phyloP scores from a whole-genome alignment of 768 basidiomycete genomes.

The Podaxis carcinomalis region DNA sequence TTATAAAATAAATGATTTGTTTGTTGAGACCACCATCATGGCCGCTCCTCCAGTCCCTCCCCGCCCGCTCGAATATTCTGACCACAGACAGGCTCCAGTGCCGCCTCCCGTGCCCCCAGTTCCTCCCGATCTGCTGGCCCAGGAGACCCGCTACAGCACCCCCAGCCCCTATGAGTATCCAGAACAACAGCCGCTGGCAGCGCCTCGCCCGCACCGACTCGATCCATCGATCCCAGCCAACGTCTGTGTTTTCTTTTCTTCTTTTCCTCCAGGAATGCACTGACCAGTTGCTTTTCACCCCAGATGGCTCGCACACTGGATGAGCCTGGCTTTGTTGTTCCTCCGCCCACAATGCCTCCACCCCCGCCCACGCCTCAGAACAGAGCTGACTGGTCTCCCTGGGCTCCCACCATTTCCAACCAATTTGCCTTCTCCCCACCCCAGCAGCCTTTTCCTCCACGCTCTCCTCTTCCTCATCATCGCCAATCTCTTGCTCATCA shows the following conservation, averaged over 20 bases:
- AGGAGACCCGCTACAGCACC: slow-evolving; percentile 21
- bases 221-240: slow-evolving; percentile 60
- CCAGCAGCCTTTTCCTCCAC: slow-evolving; percentile 11
- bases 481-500: slow-evolving; percentile 21
- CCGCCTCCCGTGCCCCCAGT: slow-evolving; percentile 50
- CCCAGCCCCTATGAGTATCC: slow-evolving; percentile 25
- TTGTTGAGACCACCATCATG: background rate
- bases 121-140: slow-evolving; percentile 32
- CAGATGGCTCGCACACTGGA: slow-evolving; percentile 67
- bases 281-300: background rate
- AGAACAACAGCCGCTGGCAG: slow-evolving; percentile 44
- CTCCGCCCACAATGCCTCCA: slow-evolving; percentile 10
- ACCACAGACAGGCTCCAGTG: slow-evolving; percentile 9
- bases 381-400: slow-evolving; percentile 15
- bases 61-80: slow-evolving; percentile 15
- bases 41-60: slow-evolving; percentile 26
- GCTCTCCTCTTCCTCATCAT: too few species aligned
- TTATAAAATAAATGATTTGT: background rate
- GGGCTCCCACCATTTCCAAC: slow-evolving; percentile 15
- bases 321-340: slow-evolving; percentile 24
- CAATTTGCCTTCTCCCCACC: slow-evolving; percentile 18
- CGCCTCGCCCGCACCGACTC: slow-evolving; percentile 62
- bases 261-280: background rate
- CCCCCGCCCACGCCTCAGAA: slow-evolving; percentile 12
- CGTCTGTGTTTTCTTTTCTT: slow-evolving; percentile 34